A percentile compares a stretch with the other conserved stretches of the same genome.
Conservation (phyloP, 2,329 filamentous ascomycete genomes). For the Ophiostoma sp. region DNA sequence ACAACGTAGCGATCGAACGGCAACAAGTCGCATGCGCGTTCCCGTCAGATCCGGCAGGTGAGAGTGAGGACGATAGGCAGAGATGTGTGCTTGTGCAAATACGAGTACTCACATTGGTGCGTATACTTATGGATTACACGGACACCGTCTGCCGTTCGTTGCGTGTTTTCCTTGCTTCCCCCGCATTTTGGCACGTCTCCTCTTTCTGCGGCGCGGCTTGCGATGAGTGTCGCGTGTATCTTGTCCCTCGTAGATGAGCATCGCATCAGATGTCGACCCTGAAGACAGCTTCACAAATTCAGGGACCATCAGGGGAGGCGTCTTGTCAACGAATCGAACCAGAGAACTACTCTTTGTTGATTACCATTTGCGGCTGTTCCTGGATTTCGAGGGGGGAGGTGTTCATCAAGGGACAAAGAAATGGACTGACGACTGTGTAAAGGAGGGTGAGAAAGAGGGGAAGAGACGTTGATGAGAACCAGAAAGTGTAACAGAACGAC, state of each 20-base stretch:
- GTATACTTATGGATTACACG: not conserved
- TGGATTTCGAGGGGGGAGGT: not conserved
- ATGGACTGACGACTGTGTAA: not conserved
- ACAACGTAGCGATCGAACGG: not conserved
- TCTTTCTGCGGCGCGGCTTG: not conserved
- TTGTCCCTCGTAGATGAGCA: not conserved
- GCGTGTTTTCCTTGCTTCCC: not conserved
- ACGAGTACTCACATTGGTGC: not conserved
- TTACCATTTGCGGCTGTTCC: conserved; percentile 12
- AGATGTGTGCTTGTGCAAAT: not conserved
- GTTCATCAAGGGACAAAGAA: not conserved
- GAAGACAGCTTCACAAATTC: not conserved
- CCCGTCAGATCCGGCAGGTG: conserved; percentile 7
- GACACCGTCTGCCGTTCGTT: conserved; percentile 15
- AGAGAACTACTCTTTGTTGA: not conserved
- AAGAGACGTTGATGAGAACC: not conserved
- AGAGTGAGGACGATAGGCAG: not conserved
- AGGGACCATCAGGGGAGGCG: not conserved
- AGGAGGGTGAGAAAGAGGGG: not conserved
- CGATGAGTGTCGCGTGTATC: not conserved
- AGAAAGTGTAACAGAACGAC: too few relatives aligned
- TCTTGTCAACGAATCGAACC: not conserved
- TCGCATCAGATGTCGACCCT: not conserved
- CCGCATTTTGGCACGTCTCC: conserved; percentile 9
- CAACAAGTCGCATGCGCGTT: not conserved